A percentile compares a stretch with the other conserved stretches of the same genome.
These are phyloP conservation scores for Micromonas pusilla DNA, from an alignment of 139 green algal genomes.

Conservation along the genomic window DNA sequence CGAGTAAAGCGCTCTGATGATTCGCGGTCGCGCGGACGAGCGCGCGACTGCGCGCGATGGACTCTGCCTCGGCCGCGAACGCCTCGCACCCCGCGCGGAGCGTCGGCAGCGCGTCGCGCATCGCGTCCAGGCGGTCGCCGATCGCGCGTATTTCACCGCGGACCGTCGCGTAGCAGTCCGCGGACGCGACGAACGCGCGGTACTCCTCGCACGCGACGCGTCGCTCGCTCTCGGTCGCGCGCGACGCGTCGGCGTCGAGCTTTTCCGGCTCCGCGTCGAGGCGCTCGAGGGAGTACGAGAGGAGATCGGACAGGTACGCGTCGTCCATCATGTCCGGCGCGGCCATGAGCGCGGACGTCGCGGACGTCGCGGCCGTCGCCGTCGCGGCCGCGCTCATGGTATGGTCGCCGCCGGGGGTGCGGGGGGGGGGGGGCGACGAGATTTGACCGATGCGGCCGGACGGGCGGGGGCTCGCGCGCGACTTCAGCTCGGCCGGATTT, in stretches of 20 bases:
- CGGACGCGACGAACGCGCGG: conserved; percentile 14
- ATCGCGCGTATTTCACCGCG: background rate
- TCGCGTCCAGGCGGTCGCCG: background rate
- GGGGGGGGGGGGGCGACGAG: too few relatives aligned
- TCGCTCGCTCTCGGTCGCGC: background rate
- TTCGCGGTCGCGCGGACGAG: conserved; percentile 34
- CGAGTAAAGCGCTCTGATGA: conserved; percentile 67
- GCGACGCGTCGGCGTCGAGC: background rate
- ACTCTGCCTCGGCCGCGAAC: conserved; percentile 34
- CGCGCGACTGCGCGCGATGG: conserved; percentile 33
- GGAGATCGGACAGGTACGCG: conserved; percentile 3
- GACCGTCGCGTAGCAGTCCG: background rate
- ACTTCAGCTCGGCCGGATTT: too few relatives aligned
- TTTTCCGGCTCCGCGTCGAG: conserved; percentile 7
- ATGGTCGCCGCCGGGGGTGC: too few relatives aligned
- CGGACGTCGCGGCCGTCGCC: too few relatives aligned
- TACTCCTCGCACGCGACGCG: conserved; percentile 9
- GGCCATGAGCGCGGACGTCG: too few relatives aligned
- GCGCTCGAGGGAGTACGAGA: conserved; percentile 11
- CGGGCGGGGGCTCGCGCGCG: too few relatives aligned
- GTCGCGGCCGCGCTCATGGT: too few relatives aligned
- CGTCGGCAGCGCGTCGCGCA: background rate
- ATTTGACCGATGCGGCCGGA: too few relatives aligned
- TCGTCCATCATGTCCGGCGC: too few relatives aligned
- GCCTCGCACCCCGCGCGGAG: background rate